Conservation (phyloP, 1,139 yeast genomes). For the Lodderomyces margitis region DNA sequence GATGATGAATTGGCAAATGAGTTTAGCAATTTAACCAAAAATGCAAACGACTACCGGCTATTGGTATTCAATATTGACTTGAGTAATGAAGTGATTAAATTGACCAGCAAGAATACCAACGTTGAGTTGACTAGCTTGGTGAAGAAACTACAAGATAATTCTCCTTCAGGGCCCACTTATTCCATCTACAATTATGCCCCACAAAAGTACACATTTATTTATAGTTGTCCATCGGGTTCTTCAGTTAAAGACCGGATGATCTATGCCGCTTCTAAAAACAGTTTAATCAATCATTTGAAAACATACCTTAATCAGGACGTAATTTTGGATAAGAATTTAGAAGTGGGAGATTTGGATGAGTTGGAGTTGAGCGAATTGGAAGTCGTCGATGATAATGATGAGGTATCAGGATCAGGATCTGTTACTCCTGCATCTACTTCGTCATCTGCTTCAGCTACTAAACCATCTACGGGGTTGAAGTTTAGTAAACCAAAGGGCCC, state of each 20-base stretch:
- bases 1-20: conserved; percentile 23
- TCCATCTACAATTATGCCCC: conserved; percentile 48
- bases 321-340: conserved; percentile 42
- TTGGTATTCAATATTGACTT: conserved; percentile 35
- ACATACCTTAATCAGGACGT: conserved; percentile 22
- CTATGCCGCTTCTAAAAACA: conserved; percentile 80
- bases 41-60: conserved; percentile 18
- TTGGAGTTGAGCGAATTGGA: conserved; percentile 45
- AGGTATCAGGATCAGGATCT: conserved; percentile 15
- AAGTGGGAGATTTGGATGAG: conserved; percentile 70
- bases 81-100: conserved; percentile 26
- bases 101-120: conserved; percentile 13
- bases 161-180: conserved; percentile 43
- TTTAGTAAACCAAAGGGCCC: conserved; percentile 60
- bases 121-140: conserved; percentile 25
- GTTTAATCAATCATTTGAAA: conserved; percentile 55
- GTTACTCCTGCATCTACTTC: conserved; percentile 8
- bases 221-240: conserved; percentile 88
- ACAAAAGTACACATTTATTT: conserved; percentile 54
- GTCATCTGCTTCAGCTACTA: conserved; percentile 9
- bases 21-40: conserved; percentile 19
- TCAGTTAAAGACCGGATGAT: conserved; percentile 90
- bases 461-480: conserved; percentile 21
- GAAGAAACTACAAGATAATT: conserved; percentile 17
- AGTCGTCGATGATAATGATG: conserved; percentile 9